Base-by-base conservation (phyloP, 495 filamentous ascomycete species). In the Pseudomonodictys pantanalensis region DNA sequence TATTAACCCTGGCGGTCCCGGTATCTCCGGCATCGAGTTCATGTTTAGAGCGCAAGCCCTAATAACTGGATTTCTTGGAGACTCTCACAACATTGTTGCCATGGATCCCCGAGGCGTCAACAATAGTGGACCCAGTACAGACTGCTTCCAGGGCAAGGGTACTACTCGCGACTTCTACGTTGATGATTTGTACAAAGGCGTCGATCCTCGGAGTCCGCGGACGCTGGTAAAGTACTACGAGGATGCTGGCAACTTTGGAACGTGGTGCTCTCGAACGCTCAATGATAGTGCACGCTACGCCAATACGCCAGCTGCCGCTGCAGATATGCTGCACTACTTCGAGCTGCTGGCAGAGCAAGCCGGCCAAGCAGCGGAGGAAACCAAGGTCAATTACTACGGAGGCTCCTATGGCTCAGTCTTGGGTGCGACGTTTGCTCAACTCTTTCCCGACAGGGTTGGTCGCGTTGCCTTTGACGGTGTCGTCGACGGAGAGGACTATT, bases 391-490 rank as follows among this genome's bases (percentile, higher is more conserved):
- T 26, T 73, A 67, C 43, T 71, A 65, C 56, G 70, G 68, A 17
- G 60, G 59, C 35, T 60, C 47, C 2, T 68, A 69, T 30, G 71
- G 71, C 8, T 63, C 62, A 0, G 64, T 57, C 26, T 50, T 73
- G 0, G 69, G 63, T 2, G 65, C 63, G 1, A 80, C 76, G 0
- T 79, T 81, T 56, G 77, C 78, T 1, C 69, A 77, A 0, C 75
- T 83, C 55, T 79, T 74, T 30, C 81, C 81, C 0, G 70, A 80
- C 41, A 76, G 79, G 28, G 67, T 83, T 7, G 64, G 68, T 2
- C 74, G 80, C 7, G 64, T 74, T 26, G 66, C 82, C 1, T 69
- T 84, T 9, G 81, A 84, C 52, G 81, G 73, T 2, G 81, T 83
- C 6, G 76, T 78, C 8, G 58, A 75, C 72, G 38, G 72, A 30